phyloP scores from a whole-genome alignment of 768 basidiomycete species.

The Psilocybe cubensis region DNA sequence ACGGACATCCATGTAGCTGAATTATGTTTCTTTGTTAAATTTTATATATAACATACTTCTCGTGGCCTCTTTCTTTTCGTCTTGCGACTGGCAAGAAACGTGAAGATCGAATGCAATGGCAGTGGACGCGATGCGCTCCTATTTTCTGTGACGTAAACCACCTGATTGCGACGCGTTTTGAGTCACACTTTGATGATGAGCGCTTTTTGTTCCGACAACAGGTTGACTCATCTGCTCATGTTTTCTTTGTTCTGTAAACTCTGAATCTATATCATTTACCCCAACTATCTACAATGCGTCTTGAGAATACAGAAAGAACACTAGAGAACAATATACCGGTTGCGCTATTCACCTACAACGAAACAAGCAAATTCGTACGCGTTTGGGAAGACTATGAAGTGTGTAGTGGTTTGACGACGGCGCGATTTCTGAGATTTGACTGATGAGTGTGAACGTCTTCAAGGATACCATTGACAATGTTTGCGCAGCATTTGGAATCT shows the following conservation, averaged over 20 bases:
- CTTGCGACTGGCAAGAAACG: no score
- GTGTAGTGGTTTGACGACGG: background rate
- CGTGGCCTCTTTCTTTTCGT: background rate
- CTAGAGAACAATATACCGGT: slow-evolving; percentile 27
- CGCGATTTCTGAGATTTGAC: no score
- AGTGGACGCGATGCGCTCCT: no score
- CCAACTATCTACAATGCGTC: slow-evolving; percentile 18
- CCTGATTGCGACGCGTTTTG: background rate
- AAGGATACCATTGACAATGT: slow-evolving; percentile 27
- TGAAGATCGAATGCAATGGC: no score
- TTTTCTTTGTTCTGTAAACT: background rate
- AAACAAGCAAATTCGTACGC: slow-evolving; percentile 28
- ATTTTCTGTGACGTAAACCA: background rate
- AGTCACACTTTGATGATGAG: background rate
- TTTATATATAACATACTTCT: background rate
- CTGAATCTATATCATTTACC: slow-evolving; percentile 19
- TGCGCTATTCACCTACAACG: slow-evolving; percentile 22
- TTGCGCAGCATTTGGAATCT: slow-evolving; percentile 20
- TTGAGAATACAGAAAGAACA: slow-evolving; percentile 16
- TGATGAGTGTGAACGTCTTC: slow-evolving; percentile 12
- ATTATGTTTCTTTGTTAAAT: background rate
- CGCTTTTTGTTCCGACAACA: background rate
- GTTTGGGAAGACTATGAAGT: slow-evolving; percentile 28
- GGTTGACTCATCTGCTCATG: background rate
- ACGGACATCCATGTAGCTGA: background rate